Conservation (phyloP, 129 eudicot species). For the Cynara cardunculus region DNA sequence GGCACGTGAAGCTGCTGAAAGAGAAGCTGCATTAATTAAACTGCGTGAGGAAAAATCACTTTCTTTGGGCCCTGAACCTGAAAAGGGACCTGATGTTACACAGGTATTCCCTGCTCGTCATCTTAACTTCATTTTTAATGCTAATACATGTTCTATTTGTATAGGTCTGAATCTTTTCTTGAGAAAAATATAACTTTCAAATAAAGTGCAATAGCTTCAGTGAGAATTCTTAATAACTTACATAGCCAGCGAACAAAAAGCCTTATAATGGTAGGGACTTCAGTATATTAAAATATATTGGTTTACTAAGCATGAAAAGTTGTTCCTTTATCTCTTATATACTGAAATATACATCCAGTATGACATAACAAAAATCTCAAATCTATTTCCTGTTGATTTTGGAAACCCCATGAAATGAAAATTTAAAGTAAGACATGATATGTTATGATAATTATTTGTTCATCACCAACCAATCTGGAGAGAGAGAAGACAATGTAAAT, state of each 20-base stretch:
- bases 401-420: background rate
- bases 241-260: background rate
- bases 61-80: slow-evolving; percentile 89
- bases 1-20: slow-evolving; percentile 91
- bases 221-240: background rate
- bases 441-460: too few species aligned
- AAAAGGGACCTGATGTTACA: slow-evolving; percentile 86
- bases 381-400: background rate
- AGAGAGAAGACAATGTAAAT: too few species aligned
- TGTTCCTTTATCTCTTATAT: background rate
- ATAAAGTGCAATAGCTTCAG: background rate
- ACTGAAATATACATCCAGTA: background rate
- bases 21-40: slow-evolving; percentile 73
- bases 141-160: background rate
- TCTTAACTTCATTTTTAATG: background rate
- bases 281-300: background rate
- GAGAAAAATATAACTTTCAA: background rate
- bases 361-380: background rate
- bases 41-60: slow-evolving; percentile 68
- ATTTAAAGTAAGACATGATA: background rate
- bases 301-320: background rate
- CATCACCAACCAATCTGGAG: too few species aligned
- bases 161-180: slow-evolving; percentile 9
- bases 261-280: background rate
- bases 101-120: slow-evolving; percentile 49